These are phyloP conservation scores for Phaeosphaeria sp. DNA, from an alignment of 2,329 filamentous ascomycete genomes.

Conservation along the genomic window DNA sequence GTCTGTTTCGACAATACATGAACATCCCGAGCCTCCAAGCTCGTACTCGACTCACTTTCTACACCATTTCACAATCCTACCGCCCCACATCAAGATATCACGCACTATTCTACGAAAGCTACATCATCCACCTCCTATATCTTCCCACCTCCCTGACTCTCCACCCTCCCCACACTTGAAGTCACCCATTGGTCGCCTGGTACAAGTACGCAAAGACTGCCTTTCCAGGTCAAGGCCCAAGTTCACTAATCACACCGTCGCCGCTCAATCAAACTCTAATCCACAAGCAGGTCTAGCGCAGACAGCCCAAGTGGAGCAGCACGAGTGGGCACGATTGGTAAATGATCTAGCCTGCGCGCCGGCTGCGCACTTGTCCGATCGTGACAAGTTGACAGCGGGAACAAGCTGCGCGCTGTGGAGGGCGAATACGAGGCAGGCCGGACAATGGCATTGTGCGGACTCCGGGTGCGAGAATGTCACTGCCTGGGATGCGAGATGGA, in stretches of 20 bases:
- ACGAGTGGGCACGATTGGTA: neutral
- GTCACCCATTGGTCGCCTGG: no score
- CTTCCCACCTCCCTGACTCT: no score
- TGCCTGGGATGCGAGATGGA: neutral
- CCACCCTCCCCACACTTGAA: no score
- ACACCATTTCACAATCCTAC: no score
- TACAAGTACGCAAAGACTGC: no score
- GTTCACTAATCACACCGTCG: neutral
- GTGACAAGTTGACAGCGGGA: neutral
- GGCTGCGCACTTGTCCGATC: neutral
- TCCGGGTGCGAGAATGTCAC: neutral
- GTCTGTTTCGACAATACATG: no score
- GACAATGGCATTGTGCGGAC: neutral
- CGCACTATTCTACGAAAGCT: no score
- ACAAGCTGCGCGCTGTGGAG: neutral
- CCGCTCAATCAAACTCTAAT: neutral
- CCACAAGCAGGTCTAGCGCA: neutral
- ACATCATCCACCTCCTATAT: no score
- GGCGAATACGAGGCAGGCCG: neutral
- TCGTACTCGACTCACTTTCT: no score
- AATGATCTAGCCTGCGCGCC: neutral
- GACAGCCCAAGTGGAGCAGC: neutral
- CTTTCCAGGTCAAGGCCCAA: neutral
- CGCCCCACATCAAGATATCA: no score
- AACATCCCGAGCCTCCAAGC: no score